These are phyloP conservation scores for Cadophora malorum DNA, from an alignment of 2,329 filamentous ascomycete species.

Conservation along the genomic window DNA sequence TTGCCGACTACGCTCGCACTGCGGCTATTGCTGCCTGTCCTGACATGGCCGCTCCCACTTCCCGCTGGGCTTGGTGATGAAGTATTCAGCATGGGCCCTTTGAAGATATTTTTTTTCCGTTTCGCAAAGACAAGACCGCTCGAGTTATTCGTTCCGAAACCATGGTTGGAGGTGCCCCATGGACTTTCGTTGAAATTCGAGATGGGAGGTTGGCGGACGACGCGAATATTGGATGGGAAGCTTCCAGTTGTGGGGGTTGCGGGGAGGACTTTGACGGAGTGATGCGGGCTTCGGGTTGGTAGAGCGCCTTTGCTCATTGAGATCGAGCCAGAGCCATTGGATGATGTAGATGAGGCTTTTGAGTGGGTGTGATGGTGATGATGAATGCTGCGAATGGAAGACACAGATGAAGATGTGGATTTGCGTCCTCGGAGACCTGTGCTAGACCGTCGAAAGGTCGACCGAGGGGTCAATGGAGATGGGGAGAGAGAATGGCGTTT, in stretches of 20 bases:
- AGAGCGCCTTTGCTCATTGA: slow-evolving; percentile 73
- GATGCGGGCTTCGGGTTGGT: slow-evolving; percentile 77
- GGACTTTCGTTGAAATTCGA: slow-evolving; percentile 64
- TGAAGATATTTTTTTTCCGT: slow-evolving; percentile 81
- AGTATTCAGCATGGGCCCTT: slow-evolving; percentile 72
- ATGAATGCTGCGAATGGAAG: slow-evolving; percentile 89
- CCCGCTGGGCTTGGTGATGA: slow-evolving; percentile 30
- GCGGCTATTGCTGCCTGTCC: slow-evolving; percentile 52
- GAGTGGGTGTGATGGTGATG: slow-evolving; percentile 87
- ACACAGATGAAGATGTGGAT: slow-evolving; percentile 94
- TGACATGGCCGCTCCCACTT: slow-evolving; percentile 42
- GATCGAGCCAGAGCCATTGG: slow-evolving; percentile 70
- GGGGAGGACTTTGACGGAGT: slow-evolving; percentile 93
- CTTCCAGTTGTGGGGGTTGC: slow-evolving; percentile 77
- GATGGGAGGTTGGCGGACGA: slow-evolving; percentile 70
- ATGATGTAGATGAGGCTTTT: slow-evolving; percentile 93
- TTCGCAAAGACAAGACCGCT: slow-evolving; percentile 79
- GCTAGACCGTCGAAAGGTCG: slow-evolving; percentile 82
- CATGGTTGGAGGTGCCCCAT: slow-evolving; percentile 53
- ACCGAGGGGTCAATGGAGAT: slow-evolving; percentile 85
- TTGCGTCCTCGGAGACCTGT: slow-evolving; percentile 87
- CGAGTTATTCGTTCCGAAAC: slow-evolving; percentile 64
- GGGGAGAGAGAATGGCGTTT: slow-evolving; percentile 85
- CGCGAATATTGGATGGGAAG: slow-evolving; percentile 85
- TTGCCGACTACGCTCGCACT: slow-evolving; percentile 70